Evolutionary conservation across 225 moss, liverwort and hornwort species (phyloP), one percentile per base, ranked within the genome.

Genomic region (Polytrichum commune): DNA sequence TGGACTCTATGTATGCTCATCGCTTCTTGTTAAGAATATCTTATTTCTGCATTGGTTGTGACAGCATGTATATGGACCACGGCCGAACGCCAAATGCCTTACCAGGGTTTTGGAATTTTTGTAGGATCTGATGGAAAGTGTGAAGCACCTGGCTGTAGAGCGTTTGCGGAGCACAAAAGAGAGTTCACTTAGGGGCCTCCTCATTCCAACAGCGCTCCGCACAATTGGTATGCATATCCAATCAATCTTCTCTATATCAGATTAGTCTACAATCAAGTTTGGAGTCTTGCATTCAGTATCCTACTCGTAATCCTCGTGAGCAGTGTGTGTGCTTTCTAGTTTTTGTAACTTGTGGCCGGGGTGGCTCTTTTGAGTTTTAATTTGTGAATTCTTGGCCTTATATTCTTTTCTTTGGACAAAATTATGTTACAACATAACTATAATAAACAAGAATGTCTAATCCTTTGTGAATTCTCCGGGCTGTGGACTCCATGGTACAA

Each of bases 101-200:
- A 32, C 32, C 7, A 32, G 46, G 46, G 13, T 13, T 46, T 46
- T 46, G 46, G 35, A 13, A 13, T 13, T 46, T 16, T 13, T 70
- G n/a, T 55, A 86, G 86, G 78, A 86, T 28, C 83, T 86, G 78
- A 62, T 78, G 78, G 74, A 78, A 69, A 83, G 86, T 61, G 69
- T 81, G 65, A 81, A 86, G 78, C 80, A 80, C 5, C 62, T 86
- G 10, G 83, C 76, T 18, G 60, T 76, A 75, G 80, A 75, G 78
- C 83, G 80, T 20, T 71, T 78, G 27, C 73, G 54, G 28, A 83
- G 83, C 69, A 74, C 83, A 19, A 66, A 62, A 66, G 78, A 81
- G 56, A 80, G 61, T 26, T 68, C 73, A 38, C 60, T 86, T 0
- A 29, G 72, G 25, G 83, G 66, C 27, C 67, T 78, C 24, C 70